A percentile compares a stretch with the other conserved stretches of the same genome.
These are phyloP conservation scores for Casaregolazyma lundiana DNA, from an alignment of 1,139 yeast species.

Conservation along the genomic window DNA sequence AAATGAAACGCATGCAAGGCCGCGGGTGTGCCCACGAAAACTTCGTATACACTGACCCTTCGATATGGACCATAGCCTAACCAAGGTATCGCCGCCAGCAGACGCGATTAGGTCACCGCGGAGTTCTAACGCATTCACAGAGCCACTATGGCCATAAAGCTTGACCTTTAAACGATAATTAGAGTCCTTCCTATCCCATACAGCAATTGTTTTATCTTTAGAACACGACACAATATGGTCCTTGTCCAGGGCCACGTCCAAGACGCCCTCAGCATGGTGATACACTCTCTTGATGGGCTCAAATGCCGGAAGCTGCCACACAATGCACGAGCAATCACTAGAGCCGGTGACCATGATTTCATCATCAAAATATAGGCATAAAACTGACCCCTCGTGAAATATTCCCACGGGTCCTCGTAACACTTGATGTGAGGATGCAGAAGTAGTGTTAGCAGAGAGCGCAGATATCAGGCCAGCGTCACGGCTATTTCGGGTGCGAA, in stretches of 20 bases:
- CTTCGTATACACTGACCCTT: constrained; percentile 25
- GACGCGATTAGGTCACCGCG: constrained; percentile 29
- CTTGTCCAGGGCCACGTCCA: constrained; percentile 29
- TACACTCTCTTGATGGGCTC: constrained; percentile 25
- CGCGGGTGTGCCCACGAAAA: constrained; percentile 34
- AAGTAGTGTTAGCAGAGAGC: constrained; percentile 8
- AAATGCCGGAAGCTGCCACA: constrained; percentile 30
- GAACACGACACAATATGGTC: constrained; percentile 33
- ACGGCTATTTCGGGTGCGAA: not conserved
- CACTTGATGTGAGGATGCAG: not conserved
- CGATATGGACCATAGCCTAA: constrained; percentile 30
- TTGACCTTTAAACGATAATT: constrained; percentile 18
- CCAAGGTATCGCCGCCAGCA: constrained; percentile 36
- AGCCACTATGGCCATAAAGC: constrained; percentile 32
- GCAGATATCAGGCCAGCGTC: constrained; percentile 2
- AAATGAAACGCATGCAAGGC: constrained; percentile 35
- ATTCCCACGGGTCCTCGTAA: constrained; percentile 11
- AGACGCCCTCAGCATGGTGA: constrained; percentile 31
- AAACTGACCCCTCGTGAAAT: constrained; percentile 33
- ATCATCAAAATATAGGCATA: constrained; percentile 33
- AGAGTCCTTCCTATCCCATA: constrained; percentile 27
- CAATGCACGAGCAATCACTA: constrained; percentile 33
- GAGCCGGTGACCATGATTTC: constrained; percentile 35
- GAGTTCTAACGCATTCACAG: constrained; percentile 34
- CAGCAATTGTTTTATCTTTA: constrained; percentile 31